Evolutionary conservation across 2,329 filamentous ascomycete genomes (phyloP), one percentile per base, ranked within the genome.

Genomic region (Talaromyces sp.): DNA sequence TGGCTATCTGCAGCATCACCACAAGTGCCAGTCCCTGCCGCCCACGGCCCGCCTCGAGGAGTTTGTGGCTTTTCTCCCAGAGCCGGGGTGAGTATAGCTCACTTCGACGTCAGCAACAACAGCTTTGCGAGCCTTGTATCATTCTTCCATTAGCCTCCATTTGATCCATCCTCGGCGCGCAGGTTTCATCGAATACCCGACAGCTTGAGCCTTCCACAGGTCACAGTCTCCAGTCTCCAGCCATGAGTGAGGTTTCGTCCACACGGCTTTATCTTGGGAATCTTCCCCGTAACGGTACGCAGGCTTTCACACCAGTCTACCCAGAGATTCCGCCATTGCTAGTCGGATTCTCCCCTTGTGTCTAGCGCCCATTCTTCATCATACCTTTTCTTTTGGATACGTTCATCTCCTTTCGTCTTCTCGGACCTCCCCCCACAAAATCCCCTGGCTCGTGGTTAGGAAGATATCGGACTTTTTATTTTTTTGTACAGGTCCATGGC

Each of bases 241-340:
- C 68, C 70, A 92, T 92, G 86, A 89, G 87, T 73, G 92, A 96
- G 82, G 94, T 97, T 69, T 96, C 92, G 66, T 89, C 90, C 69
- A 98, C 94, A 75, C 88, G 95, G 82, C 90, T 98, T 70, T 99
- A 98, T 83, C 83, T 98, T 82, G 94, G 94, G 80, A 98, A 98
- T 82, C 89, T 99, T 78, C 94, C 95, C 79, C 91, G 92, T 79
- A 92, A 91, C 84, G 92, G 93, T 96, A 87, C 82, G 89, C 74
- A 73, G 70, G 69, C 70, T 67, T 71, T 69, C 68, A 68, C 70
- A 68, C 70, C 68, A 70, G 68, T 68, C 66, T 65, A 68, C 66
- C 60, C 61, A 67, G 60, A 68, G 62, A 68, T 64, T 66, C 65
- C 65, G 63, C 50, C 64, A 63, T 57, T 61, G 31, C 63, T 61